These are phyloP conservation scores for Pseudogymnoascus sp. DNA, from an alignment of 2,329 filamentous ascomycete genomes.

Conservation along the genomic window DNA sequence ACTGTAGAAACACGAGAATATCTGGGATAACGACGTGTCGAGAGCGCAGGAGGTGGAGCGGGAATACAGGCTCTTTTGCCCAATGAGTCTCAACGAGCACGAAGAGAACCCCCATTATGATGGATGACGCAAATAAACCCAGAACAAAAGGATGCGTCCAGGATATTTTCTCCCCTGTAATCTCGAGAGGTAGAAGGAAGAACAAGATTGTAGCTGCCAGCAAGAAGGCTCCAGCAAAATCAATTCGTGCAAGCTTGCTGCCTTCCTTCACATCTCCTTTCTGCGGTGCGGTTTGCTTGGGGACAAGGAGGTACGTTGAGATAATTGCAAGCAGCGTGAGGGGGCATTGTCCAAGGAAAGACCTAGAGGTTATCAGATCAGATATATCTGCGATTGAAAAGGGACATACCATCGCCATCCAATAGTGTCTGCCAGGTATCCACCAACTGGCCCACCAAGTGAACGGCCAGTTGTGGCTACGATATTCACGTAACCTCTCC, in stretches of 20 bases:
- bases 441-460: constrained; percentile 50
- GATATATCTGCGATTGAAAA: neutral
- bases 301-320: constrained; percentile 8
- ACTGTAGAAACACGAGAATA: constrained; percentile 45
- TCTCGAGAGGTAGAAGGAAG: constrained; percentile 40
- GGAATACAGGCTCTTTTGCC: constrained; percentile 51
- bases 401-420: constrained; percentile 53
- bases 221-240: constrained; percentile 49
- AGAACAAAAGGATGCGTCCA: constrained; percentile 33
- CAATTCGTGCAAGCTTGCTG: constrained; percentile 43
- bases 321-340: constrained; percentile 13
- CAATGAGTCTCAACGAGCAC: constrained; percentile 32
- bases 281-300: constrained; percentile 11
- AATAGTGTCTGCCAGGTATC: constrained; percentile 50
- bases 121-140: constrained; percentile 26
- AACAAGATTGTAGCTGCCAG: constrained; percentile 37
- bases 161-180: constrained; percentile 38
- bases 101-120: constrained; percentile 22
- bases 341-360: neutral
- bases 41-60: constrained; percentile 45
- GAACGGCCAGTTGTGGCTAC: constrained; percentile 45
- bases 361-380: neutral
- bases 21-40: constrained; percentile 48
- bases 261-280: constrained; percentile 10
- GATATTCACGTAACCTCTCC: constrained; percentile 48